These are phyloP conservation scores for Cardiospermum halicacabum DNA, from an alignment of 345 rosid species.

Conservation along the genomic window DNA sequence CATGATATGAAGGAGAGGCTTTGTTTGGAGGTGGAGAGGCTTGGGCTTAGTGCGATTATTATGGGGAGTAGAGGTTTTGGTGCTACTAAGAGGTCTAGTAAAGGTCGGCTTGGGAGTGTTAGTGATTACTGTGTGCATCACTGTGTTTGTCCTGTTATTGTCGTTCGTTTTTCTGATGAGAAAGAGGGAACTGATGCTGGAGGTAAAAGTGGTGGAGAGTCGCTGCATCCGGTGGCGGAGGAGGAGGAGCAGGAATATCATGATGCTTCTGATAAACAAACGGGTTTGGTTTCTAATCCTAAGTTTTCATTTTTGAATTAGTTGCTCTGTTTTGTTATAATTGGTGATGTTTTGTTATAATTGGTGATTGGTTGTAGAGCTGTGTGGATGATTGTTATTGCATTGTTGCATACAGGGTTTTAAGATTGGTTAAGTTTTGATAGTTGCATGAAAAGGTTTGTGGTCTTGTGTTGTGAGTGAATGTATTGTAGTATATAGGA, in stretches of 20 bases:
- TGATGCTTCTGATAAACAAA: conserved; percentile 43
- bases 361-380: neutral
- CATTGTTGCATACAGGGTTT: neutral
- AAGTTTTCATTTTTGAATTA: neutral
- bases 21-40: conserved; percentile 83
- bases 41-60: conserved; percentile 56
- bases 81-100: conserved; percentile 37
- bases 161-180: conserved; percentile 66
- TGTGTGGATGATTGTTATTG: neutral
- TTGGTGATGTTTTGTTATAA: too few species aligned
- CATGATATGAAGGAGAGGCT: conserved; percentile 92
- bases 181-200: conserved; percentile 29
- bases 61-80: conserved; percentile 89
- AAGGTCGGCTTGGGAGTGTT: conserved; percentile 74
- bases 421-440: neutral
- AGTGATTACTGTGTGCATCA: conserved; percentile 86
- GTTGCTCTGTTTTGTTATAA: neutral
- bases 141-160: conserved; percentile 81
- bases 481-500: too few species aligned
- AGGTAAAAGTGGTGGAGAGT: conserved; percentile 9
- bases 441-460: too few species aligned
- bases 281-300: conserved; percentile 28
- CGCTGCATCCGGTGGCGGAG: conserved; percentile 33
- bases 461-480: too few species aligned
- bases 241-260: conserved; percentile 53